Conservation (phyloP, 2,329 filamentous ascomycete genomes). For the Sporothrix curviconia region DNA sequence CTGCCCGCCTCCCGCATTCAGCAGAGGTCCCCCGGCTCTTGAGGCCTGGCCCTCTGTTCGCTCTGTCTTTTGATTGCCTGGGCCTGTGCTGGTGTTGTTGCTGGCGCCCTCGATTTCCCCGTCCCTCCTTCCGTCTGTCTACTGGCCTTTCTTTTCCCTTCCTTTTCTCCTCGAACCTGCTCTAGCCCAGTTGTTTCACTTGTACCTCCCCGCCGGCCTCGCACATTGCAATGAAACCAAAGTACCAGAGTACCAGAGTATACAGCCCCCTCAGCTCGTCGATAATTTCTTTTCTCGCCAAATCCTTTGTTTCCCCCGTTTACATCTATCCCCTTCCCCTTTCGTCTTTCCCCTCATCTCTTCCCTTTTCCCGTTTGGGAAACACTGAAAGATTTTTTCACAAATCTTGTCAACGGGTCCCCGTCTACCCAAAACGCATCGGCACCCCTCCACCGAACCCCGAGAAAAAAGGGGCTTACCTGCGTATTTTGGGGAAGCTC, state of each 20-base stretch:
- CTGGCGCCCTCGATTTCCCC: neutral
- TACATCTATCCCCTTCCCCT: neutral
- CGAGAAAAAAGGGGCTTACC: too few species aligned
- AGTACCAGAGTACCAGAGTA: too few species aligned
- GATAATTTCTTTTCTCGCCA: neutral
- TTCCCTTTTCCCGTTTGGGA: neutral
- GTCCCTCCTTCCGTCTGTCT: too few species aligned
- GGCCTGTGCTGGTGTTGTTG: neutral
- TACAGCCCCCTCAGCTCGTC: neutral
- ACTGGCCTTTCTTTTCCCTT: neutral
- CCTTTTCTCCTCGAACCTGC: too few species aligned
- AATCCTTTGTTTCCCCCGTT: neutral
- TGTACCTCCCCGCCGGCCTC: too few species aligned
- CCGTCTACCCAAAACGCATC: too few species aligned
- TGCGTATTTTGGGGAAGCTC: too few species aligned
- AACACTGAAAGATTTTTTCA: neutral
- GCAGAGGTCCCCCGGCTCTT: slow-evolving; percentile 8
- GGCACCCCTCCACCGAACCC: too few species aligned
- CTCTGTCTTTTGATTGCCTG: neutral
- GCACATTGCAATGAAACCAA: too few species aligned
- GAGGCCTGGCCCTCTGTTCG: neutral
- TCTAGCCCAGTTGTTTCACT: too few species aligned
- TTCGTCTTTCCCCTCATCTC: neutral
- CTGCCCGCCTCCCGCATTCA: slow-evolving; percentile 9
- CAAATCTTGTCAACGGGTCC: too few species aligned